A percentile compares a stretch with the other conserved stretches of the same genome.
phyloP scores from a whole-genome alignment of 2,329 filamentous ascomycete species.

The Paradendryphiella salina region DNA sequence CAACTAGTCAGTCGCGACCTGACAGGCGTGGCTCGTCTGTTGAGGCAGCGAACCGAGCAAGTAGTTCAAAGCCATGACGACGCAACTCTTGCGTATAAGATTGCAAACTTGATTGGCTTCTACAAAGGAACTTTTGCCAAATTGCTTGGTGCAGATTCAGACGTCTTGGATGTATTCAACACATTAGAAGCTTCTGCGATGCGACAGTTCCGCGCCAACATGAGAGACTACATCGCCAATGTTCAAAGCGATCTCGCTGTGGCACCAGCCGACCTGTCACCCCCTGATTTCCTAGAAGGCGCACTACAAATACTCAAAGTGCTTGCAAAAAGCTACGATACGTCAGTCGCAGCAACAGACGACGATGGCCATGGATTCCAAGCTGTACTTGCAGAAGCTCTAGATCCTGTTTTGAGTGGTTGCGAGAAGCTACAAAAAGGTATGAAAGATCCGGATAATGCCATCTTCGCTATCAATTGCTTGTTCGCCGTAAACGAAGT shows the following conservation, averaged over 20 bases:
- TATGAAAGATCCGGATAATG: conserved; percentile 62
- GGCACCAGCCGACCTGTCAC: conserved; percentile 71
- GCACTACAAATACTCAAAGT: conserved; percentile 75
- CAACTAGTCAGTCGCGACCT: conserved; percentile 87
- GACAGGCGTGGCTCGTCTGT: conserved; percentile 75
- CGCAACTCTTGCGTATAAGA: conserved; percentile 82
- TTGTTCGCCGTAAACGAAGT: conserved; percentile 61
- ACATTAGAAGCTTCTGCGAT: conserved; percentile 75
- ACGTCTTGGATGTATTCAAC: conserved; percentile 69
- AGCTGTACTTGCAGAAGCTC: conserved; percentile 72
- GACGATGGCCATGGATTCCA: conserved; percentile 71
- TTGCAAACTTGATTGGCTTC: conserved; percentile 86
- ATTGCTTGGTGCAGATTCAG: conserved; percentile 70
- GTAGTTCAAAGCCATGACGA: conserved; percentile 93
- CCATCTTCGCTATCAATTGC: conserved; percentile 76
- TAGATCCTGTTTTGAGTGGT: conserved; percentile 83
- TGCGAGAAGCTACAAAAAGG: conserved; percentile 69
- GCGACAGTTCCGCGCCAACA: conserved; percentile 77
- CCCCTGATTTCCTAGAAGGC: conserved; percentile 79
- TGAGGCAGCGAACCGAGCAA: conserved; percentile 89
- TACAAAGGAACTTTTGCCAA: conserved; percentile 85
- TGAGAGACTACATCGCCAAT: conserved; percentile 76
- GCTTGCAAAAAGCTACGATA: conserved; percentile 85
- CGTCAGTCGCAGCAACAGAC: conserved; percentile 64
- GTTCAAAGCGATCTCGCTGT: conserved; percentile 73